Evolutionary conservation across 1,284 basidiomycete species (phyloP).

Genomic region (Marasmius oreades): DNA sequence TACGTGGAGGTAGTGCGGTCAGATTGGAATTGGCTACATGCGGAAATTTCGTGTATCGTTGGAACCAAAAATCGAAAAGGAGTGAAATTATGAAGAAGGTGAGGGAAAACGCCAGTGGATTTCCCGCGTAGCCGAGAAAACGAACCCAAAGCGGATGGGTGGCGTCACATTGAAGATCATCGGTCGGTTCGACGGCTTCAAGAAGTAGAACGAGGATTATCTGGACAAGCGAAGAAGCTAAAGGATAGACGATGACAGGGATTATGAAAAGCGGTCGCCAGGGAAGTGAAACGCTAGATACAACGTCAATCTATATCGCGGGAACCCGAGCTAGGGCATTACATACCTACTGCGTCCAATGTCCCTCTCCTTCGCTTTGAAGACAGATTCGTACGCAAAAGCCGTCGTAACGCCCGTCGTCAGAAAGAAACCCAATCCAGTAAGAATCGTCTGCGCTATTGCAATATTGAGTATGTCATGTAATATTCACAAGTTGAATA

Average conservation of each 20-base stretch:
- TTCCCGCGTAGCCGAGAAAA: conserved; percentile 33
- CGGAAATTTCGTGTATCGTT: conserved; percentile 21
- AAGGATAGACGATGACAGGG: conserved; percentile 45
- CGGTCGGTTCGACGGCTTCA: conserved; percentile 39
- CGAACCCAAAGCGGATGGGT: conserved; percentile 41
- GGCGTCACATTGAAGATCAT: conserved; percentile 56
- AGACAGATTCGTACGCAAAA: conserved; percentile 48
- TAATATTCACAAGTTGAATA: neutral
- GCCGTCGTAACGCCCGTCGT: conserved; percentile 48
- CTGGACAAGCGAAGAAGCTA: conserved; percentile 39
- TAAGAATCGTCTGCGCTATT: conserved; percentile 46
- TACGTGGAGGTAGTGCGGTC: conserved; percentile 21
- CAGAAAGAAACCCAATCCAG: conserved; percentile 43
- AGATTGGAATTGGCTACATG: conserved; percentile 12
- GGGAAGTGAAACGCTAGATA: conserved; percentile 28
- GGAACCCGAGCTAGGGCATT: conserved; percentile 13
- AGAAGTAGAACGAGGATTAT: conserved; percentile 39
- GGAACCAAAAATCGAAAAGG: conserved; percentile 30
- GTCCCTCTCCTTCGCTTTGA: conserved; percentile 42
- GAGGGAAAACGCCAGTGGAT: conserved; percentile 46
- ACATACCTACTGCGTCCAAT: conserved; percentile 28
- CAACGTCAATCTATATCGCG: neutral
- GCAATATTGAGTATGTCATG: neutral
- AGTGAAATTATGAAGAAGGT: conserved; percentile 50
- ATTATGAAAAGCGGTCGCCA: conserved; percentile 42